phyloP scores from a whole-genome alignment of 768 basidiomycete species.

The Omphalotus guepiniiformis region DNA sequence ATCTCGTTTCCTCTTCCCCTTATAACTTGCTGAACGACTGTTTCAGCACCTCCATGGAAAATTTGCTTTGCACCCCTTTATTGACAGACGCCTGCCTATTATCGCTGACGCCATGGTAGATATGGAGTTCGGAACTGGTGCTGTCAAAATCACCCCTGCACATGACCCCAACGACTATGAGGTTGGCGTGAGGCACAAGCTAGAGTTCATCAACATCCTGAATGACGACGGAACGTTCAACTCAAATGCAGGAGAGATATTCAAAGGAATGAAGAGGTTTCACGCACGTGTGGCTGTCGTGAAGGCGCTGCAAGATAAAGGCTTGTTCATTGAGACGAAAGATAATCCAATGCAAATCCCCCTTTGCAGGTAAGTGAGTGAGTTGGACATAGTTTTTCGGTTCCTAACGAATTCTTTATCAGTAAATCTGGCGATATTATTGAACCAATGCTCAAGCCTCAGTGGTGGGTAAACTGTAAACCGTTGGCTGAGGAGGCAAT shows the following conservation, averaged over 20 bases:
- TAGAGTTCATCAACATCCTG: slow-evolving; percentile 91
- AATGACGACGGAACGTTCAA: slow-evolving; percentile 98
- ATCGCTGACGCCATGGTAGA: slow-evolving; percentile 84
- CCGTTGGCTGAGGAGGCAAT: slow-evolving; percentile 87
- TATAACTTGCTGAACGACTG: neutral
- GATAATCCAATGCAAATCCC: slow-evolving; percentile 98
- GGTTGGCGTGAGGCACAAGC: slow-evolving; percentile 80
- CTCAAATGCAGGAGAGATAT: slow-evolving; percentile 76
- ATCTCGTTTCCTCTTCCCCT: too few species aligned
- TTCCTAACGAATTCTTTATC: slow-evolving; percentile 7
- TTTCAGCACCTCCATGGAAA: slow-evolving; percentile 87
- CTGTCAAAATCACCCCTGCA: slow-evolving; percentile 98
- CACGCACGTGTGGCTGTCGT: slow-evolving; percentile 84
- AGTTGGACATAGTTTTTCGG: neutral
- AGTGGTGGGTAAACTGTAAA: slow-evolving; percentile 98
- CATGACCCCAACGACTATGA: slow-evolving; percentile 98
- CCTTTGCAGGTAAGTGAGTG: slow-evolving; percentile 65
- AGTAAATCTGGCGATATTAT: slow-evolving; percentile 97
- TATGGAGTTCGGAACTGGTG: slow-evolving; percentile 96
- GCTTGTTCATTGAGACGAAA: slow-evolving; percentile 85
- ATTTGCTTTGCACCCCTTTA: slow-evolving; percentile 85
- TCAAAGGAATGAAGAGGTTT: slow-evolving; percentile 98
- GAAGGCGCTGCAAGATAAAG: slow-evolving; percentile 76
- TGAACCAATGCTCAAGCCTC: slow-evolving; percentile 92
- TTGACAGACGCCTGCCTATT: slow-evolving; percentile 83